These are phyloP conservation scores for Emmonsiellopsis sp. DNA, from an alignment of 2,329 filamentous ascomycete species.

Conservation along the genomic window DNA sequence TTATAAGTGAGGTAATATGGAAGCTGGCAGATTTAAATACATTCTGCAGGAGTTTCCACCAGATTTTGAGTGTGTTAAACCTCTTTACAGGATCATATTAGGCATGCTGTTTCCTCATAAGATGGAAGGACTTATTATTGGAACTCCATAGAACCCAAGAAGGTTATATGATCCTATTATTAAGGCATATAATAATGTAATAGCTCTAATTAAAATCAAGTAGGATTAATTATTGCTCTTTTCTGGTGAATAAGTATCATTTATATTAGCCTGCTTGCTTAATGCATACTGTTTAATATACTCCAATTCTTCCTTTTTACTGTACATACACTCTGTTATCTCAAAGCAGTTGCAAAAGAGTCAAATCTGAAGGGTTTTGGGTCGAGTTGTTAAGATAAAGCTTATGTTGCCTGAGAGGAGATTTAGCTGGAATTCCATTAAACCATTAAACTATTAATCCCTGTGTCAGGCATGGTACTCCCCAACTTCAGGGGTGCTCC, in stretches of 20 bases:
- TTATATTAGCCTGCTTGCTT: slow-evolving; percentile 1
- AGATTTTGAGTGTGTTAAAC: slow-evolving; percentile 18
- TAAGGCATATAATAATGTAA: slow-evolving; percentile 12
- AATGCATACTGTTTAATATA: too few species aligned
- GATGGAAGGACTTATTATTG: slow-evolving; percentile 5
- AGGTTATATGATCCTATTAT: slow-evolving; percentile 14
- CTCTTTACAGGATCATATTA: slow-evolving; percentile 16
- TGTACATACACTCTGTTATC: too few species aligned
- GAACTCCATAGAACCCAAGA: slow-evolving; percentile 11
- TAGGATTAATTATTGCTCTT: too few species aligned
- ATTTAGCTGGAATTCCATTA: neutral
- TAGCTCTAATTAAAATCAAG: slow-evolving; percentile 2
- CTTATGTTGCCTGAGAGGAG: neutral
- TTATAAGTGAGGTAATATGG: slow-evolving; percentile 14
- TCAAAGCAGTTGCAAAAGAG: neutral
- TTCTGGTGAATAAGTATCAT: neutral
- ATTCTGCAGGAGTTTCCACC: slow-evolving; percentile 18
- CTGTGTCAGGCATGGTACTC: too few species aligned
- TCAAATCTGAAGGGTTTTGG: neutral
- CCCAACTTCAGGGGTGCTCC: too few species aligned
- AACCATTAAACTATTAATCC: too few species aligned
- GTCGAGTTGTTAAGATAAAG: neutral
- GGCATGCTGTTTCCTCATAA: slow-evolving; percentile 13
- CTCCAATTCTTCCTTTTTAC: too few species aligned
- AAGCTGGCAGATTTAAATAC: slow-evolving; percentile 15